These are phyloP conservation scores for Melaleuca quinquenervia DNA, from an alignment of 345 rosid species.

Conservation along the genomic window DNA sequence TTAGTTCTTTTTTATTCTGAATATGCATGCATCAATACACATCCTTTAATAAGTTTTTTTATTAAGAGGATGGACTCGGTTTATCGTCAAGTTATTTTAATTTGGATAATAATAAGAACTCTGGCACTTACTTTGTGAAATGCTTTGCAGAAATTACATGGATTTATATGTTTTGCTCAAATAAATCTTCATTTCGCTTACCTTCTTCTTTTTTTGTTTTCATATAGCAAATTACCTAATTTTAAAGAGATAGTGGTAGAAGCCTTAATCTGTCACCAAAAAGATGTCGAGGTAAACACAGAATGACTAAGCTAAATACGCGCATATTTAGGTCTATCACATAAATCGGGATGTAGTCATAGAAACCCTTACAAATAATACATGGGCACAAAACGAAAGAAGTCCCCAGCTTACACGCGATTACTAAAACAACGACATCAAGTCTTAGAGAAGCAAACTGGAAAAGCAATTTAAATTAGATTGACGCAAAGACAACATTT, in stretches of 20 bases:
- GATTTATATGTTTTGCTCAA: no score
- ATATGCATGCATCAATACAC: not conserved
- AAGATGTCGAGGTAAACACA: not conserved
- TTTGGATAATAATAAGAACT: no score
- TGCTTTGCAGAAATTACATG: no score
- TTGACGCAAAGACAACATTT: no score
- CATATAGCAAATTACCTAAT: not conserved
- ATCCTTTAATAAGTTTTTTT: not conserved
- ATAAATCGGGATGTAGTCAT: not conserved
- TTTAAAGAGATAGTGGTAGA: not conserved
- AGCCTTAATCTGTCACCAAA: not conserved
- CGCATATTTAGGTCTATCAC: not conserved
- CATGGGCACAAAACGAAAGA: no score
- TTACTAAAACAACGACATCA: no score
- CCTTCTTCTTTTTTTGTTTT: not conserved
- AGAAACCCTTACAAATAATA: no score
- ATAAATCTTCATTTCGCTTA: not conserved
- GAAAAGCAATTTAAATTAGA: no score
- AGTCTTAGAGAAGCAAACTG: no score
- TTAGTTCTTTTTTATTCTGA: not conserved
- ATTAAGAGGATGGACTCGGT: no score
- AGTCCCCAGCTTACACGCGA: no score
- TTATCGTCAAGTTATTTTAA: not conserved
- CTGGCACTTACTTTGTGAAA: no score
- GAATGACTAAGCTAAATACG: not conserved